Percentiles rank a stretch among this genome's conserved stretches.
Evolutionary conservation across 495 filamentous ascomycete genomes (phyloP).

Genomic region (Thozetella sp.): DNA sequence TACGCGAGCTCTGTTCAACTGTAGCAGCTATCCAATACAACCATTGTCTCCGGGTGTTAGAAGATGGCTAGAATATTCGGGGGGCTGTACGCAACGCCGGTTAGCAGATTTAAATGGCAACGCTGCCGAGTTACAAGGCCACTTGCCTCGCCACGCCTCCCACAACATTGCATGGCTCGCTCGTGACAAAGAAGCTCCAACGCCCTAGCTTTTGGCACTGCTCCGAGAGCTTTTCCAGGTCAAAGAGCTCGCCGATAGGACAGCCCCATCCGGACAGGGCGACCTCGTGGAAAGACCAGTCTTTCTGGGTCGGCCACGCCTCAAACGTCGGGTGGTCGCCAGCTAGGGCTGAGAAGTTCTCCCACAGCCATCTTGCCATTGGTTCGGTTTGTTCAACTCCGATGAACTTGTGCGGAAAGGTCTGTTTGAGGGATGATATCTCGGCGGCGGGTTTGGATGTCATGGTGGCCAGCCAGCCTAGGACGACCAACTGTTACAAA

Average conservation of each 20-base stretch:
- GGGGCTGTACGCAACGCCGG: slow-evolving; percentile 28
- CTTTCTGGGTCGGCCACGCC: slow-evolving; percentile 27
- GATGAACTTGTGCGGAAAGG: slow-evolving; percentile 37
- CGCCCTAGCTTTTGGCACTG: slow-evolving; percentile 27
- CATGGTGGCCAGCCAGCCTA: slow-evolving; percentile 46
- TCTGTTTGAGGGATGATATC: slow-evolving; percentile 29
- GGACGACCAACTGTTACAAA: too few species aligned
- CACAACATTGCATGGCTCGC: slow-evolving; percentile 47
- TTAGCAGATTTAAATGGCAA: slow-evolving; percentile 5
- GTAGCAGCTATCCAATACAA: too few species aligned
- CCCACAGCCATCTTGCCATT: slow-evolving; percentile 41
- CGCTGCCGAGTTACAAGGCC: not conserved
- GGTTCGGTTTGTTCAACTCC: slow-evolving; percentile 53
- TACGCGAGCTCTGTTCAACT: too few species aligned
- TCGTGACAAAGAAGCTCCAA: slow-evolving; percentile 48
- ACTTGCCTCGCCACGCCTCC: slow-evolving; percentile 44
- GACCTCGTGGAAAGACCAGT: slow-evolving; percentile 39
- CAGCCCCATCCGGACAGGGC: slow-evolving; percentile 49
- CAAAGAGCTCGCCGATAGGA: slow-evolving; percentile 52
- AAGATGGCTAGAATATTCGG: slow-evolving; percentile 39
- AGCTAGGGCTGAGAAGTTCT: slow-evolving; percentile 49
- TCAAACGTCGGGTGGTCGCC: slow-evolving; percentile 57
- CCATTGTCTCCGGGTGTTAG: not conserved
- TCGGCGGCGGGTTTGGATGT: slow-evolving; percentile 24
- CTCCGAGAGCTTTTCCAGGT: slow-evolving; percentile 41